Percentiles rank a stretch among this genome's conserved stretches.
Evolutionary conservation across 106 monocot species (phyloP).

Genomic region (Dendrobium chrysotoxum): DNA sequence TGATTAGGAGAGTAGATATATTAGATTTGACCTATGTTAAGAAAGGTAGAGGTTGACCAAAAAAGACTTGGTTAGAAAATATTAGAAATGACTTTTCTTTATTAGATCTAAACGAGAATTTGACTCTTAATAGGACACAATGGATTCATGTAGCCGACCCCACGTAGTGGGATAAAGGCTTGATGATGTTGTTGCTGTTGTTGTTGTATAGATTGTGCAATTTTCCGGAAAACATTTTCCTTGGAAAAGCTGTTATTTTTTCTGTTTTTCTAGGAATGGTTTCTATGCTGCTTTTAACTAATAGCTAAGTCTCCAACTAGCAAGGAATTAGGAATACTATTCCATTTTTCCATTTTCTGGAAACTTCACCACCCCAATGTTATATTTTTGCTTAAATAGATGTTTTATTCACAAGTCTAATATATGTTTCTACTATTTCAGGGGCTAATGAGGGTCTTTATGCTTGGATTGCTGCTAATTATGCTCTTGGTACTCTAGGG

Average conservation of each 20-base stretch:
- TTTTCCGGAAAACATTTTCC: neutral
- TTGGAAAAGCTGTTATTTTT: neutral
- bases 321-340: neutral
- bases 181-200: too few species aligned
- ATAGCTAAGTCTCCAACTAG: neutral
- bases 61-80: too few species aligned
- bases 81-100: too few species aligned
- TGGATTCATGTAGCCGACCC: too few species aligned
- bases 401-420: slow-evolving; percentile 3
- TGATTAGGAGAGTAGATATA: too few species aligned
- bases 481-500: slow-evolving; percentile 76
- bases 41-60: too few species aligned
- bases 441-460: slow-evolving; percentile 94
- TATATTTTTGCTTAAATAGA: neutral
- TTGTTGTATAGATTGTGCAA: neutral
- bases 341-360: neutral
- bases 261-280: neutral
- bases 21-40: too few species aligned
- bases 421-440: slow-evolving; percentile 10
- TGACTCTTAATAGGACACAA: too few species aligned
- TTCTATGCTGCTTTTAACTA: neutral
- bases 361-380: neutral
- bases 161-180: neutral
- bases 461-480: slow-evolving; percentile 96
- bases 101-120: too few species aligned